Evolutionary conservation across 305 asterid genomes (phyloP).

Genomic region (Fraxinus greggii): DNA sequence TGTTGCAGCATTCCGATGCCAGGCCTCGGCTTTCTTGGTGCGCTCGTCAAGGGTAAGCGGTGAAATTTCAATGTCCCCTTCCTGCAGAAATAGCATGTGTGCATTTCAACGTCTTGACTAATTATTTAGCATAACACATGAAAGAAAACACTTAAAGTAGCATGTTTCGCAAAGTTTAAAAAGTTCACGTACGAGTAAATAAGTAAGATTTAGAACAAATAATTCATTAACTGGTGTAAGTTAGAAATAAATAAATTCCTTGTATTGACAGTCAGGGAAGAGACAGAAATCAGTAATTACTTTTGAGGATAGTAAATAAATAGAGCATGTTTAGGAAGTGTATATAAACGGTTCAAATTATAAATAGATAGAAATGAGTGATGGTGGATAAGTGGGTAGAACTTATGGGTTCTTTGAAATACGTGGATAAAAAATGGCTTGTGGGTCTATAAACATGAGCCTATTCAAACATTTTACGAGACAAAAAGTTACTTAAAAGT

Average conservation of each 20-base stretch:
- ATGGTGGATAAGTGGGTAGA: not conserved
- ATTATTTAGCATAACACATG: slow-evolving; percentile 1
- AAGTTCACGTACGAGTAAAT: not conserved
- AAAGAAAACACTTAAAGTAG: slow-evolving; percentile 2
- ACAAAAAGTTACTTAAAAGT: not conserved
- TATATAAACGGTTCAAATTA: not conserved
- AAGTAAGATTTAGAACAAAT: not conserved
- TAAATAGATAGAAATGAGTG: not conserved
- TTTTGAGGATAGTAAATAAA: not conserved
- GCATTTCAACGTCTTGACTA: not conserved
- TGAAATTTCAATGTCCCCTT: slow-evolving; percentile 61
- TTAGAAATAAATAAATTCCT: not conserved
- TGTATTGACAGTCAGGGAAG: not conserved
- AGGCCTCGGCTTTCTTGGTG: slow-evolving; percentile 71
- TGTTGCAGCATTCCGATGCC: slow-evolving; percentile 89
- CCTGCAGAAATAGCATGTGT: slow-evolving; percentile 37
- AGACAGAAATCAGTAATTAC: not conserved
- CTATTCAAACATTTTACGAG: not conserved
- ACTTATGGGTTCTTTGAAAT: not conserved
- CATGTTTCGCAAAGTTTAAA: not conserved
- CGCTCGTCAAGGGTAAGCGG: slow-evolving; percentile 73
- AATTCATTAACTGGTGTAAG: not conserved
- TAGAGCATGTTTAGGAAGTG: not conserved
- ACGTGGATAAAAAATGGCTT: not conserved
- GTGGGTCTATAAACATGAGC: not conserved